Evolutionary conservation across 2,329 filamentous ascomycete genomes (phyloP).

Genomic region (Aspergillus ruber): DNA sequence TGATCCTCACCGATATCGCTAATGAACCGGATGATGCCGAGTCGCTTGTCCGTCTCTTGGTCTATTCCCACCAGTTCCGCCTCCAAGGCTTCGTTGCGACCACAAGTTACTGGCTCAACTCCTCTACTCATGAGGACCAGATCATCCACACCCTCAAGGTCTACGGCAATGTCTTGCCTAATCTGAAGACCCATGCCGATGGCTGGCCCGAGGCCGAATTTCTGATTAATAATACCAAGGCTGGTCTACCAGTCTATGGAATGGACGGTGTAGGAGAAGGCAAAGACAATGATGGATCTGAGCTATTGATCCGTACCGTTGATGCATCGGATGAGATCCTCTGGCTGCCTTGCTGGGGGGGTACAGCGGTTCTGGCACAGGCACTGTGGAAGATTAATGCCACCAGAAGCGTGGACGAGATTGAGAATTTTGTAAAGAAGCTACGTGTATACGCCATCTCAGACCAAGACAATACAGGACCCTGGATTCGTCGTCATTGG

Average conservation of each 20-base stretch:
- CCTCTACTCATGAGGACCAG: conserved; percentile 36
- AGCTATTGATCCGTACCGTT: conserved; percentile 17
- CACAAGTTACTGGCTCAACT: conserved; percentile 43
- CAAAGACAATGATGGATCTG: conserved; percentile 26
- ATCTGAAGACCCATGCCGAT: conserved; percentile 42
- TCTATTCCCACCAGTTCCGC: conserved; percentile 44
- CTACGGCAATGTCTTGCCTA: conserved; percentile 41
- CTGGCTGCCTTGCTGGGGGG: conserved; percentile 48
- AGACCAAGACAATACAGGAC: conserved; percentile 52
- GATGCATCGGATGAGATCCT: conserved; percentile 37
- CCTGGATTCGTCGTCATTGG: conserved; percentile 50
- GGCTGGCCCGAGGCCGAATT: conserved; percentile 35
- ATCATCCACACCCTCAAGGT: conserved; percentile 41
- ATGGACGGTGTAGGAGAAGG: conserved; percentile 37
- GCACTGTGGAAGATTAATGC: conserved; percentile 31
- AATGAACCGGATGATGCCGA: conserved; percentile 43
- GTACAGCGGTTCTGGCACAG: conserved; percentile 46
- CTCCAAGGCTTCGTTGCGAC: conserved; percentile 42
- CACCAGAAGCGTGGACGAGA: conserved; percentile 17
- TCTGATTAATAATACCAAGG: conserved; percentile 38
- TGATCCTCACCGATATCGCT: conserved; percentile 40
- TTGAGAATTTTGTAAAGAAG: conserved; percentile 31
- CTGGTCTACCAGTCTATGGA: conserved; percentile 31
- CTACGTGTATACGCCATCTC: conserved; percentile 51
- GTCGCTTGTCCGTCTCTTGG: conserved; percentile 41